phyloP scores from a whole-genome alignment of 164 flowering plant species.

The Dillenia suffruticosa region DNA sequence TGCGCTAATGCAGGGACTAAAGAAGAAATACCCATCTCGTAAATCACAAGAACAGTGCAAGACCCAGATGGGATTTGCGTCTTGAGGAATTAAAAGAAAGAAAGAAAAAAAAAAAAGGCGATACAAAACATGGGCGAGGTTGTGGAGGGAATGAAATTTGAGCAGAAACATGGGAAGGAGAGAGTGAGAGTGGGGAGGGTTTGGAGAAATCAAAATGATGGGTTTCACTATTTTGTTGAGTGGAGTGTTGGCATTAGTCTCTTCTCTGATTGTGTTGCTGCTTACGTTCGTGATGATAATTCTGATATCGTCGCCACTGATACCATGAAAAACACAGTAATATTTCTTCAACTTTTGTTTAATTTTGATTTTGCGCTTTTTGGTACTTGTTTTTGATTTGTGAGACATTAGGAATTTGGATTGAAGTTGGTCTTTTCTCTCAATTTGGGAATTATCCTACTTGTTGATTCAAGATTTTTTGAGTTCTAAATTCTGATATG shows the following conservation, averaged over 20 bases:
- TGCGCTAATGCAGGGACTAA: no score
- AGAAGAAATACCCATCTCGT: no score
- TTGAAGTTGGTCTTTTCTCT: neutral
- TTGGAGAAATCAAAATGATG: conserved; percentile 50
- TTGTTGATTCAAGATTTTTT: neutral
- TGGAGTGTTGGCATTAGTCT: conserved; percentile 80
- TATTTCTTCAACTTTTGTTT: neutral
- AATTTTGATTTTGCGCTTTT: neutral
- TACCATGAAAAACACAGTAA: conserved; percentile 94
- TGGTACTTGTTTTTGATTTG: conserved; percentile 5
- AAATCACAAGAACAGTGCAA: no score
- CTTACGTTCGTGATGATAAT: conserved; percentile 69
- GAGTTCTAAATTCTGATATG: no score
- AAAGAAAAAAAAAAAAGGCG: conserved; percentile 7
- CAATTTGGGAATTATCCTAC: neutral
- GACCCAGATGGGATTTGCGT: neutral
- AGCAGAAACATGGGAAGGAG: conserved; percentile 87
- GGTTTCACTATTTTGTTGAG: conserved; percentile 61
- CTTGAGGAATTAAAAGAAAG: neutral
- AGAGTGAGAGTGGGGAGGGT: conserved; percentile 86
- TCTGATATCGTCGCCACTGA: conserved; percentile 95
- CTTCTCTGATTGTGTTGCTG: conserved; percentile 66
- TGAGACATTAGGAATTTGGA: no score
- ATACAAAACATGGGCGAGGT: conserved; percentile 25
- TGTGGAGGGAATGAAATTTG: conserved; percentile 43